Base-by-base conservation (phyloP, 1,284 basidiomycete genomes). In the Pisolithus thermaeus region DNA sequence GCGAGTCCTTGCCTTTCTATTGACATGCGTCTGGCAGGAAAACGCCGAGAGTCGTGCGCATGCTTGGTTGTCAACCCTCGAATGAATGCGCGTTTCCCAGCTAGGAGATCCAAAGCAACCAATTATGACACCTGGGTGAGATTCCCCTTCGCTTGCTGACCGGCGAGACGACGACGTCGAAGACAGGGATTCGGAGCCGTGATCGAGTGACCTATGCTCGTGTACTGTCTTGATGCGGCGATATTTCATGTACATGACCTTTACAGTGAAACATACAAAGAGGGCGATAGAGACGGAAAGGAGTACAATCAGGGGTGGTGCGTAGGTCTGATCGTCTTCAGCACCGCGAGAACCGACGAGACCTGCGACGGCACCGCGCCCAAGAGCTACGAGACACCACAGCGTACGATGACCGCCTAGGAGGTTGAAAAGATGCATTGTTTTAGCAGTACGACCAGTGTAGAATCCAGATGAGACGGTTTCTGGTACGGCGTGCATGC, bases 21-120 rank as follows among this genome's bases (percentile, higher is more conserved):
- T 54, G 12, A 12, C 5, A 1, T 49, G 23, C n/a, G 25, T 55
- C 47, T 59, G 52, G 35, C 18, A 44, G 22, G 52, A 52, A 2
- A 50, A 51, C 37, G 50, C 36, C 25, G 39, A 47, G 12, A 22
- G 35, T 32, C 40, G 54, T 8, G 16, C 49, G 54, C 61, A 53
- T 12, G 46, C 16, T 11, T 49, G 39, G 3, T 37, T 35, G 46
- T 53, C 46, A 41, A 62, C 37, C n/a, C 48, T 55, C 11, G 61
- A 54, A 8, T 49, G 49, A 38, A 58, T 41, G 11, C 25, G 46
- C 3, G 59, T 64, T 52, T 66, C 64, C 66, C 67, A 69, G 14
- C 50, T 9, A 25, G 64, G 64, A 9, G 67, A 69, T 27, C 64
- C 64, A 18, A 66, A 55, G 41, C 56, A 68, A 9, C 64, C 67